phyloP scores from a whole-genome alignment of 257 asterid species.

The Galeopsis tetrahit region DNA sequence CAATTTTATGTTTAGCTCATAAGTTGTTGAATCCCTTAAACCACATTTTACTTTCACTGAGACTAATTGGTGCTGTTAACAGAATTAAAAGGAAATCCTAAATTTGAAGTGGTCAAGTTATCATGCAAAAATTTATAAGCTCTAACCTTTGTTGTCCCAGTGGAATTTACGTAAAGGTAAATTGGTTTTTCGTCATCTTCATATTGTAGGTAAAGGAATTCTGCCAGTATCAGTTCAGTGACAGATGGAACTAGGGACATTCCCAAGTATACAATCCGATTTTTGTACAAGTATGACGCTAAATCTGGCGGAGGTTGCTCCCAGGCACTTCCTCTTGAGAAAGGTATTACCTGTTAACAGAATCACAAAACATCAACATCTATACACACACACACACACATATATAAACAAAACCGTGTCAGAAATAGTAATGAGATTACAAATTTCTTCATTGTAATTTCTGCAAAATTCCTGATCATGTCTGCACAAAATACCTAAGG shows the following conservation, averaged over 20 bases:
- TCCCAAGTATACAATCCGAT: slow-evolving; percentile 94
- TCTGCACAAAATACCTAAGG: too few relatives aligned
- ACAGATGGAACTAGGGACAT: slow-evolving; percentile 93
- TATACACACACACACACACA: background rate
- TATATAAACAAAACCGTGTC: background rate
- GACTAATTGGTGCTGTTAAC: slow-evolving; percentile 24
- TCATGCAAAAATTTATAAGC: slow-evolving; percentile 22
- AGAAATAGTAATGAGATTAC: background rate
- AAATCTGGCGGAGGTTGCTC: slow-evolving; percentile 98
- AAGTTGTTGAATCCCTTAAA: background rate
- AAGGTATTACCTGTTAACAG: slow-evolving; percentile 83
- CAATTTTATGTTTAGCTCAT: slow-evolving; percentile 16
- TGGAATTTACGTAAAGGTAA: slow-evolving; percentile 88
- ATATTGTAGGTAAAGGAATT: slow-evolving; percentile 85
- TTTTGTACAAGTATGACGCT: slow-evolving; percentile 80
- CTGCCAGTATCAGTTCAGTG: slow-evolving; percentile 88
- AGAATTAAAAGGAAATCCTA: slow-evolving; percentile 3
- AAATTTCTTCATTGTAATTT: too few relatives aligned
- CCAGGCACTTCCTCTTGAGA: slow-evolving; percentile 83
- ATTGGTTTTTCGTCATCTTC: slow-evolving; percentile 87
- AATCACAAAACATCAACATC: slow-evolving; percentile 17
- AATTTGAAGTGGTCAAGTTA: slow-evolving; percentile 8
- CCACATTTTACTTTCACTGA: background rate
- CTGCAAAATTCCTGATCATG: too few relatives aligned
- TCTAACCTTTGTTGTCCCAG: slow-evolving; percentile 94